Percentiles rank a stretch among this genome's conserved stretches.
These are phyloP conservation scores for Beauveria caledonica DNA, from an alignment of 2,329 filamentous ascomycete genomes.

Conservation along the genomic window DNA sequence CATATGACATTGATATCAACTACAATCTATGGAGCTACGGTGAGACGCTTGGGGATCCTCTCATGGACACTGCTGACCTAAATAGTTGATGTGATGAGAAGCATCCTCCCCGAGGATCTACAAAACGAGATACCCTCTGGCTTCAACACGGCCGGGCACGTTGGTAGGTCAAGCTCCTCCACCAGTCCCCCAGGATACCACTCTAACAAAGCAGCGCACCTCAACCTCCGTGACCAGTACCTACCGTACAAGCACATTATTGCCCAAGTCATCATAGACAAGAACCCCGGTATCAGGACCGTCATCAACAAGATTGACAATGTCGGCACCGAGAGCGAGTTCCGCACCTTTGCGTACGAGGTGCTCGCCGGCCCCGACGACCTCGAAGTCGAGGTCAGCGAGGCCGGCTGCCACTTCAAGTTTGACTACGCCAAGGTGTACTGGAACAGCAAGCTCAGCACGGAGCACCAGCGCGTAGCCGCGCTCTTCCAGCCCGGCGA, in stretches of 20 bases:
- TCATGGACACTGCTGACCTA: constrained; percentile 14
- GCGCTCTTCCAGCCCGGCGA: constrained; percentile 72
- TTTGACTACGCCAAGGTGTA: constrained; percentile 97
- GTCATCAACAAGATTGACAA: constrained; percentile 95
- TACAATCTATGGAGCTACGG: constrained; percentile 85
- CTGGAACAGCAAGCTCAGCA: constrained; percentile 90
- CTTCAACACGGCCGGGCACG: constrained; percentile 83
- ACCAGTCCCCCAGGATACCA: not conserved
- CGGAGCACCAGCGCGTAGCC: constrained; percentile 77
- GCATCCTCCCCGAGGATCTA: constrained; percentile 71
- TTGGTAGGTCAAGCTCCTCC: constrained; percentile 44
- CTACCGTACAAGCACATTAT: constrained; percentile 81
- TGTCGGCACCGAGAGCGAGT: constrained; percentile 78
- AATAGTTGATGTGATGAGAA: constrained; percentile 69
- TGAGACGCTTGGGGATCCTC: constrained; percentile 30
- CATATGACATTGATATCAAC: constrained; percentile 66
- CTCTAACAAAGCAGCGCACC: constrained; percentile 53
- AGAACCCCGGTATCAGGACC: constrained; percentile 72
- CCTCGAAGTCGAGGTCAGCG: constrained; percentile 72
- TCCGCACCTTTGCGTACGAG: constrained; percentile 89
- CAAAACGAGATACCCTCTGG: constrained; percentile 76
- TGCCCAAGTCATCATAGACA: constrained; percentile 79
- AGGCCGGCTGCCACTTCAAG: constrained; percentile 76
- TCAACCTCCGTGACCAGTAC: constrained; percentile 81
- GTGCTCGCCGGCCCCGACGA: constrained; percentile 75